Base-by-base conservation (phyloP, 495 filamentous ascomycete species). In the Aspergillus saccharolyticus region DNA sequence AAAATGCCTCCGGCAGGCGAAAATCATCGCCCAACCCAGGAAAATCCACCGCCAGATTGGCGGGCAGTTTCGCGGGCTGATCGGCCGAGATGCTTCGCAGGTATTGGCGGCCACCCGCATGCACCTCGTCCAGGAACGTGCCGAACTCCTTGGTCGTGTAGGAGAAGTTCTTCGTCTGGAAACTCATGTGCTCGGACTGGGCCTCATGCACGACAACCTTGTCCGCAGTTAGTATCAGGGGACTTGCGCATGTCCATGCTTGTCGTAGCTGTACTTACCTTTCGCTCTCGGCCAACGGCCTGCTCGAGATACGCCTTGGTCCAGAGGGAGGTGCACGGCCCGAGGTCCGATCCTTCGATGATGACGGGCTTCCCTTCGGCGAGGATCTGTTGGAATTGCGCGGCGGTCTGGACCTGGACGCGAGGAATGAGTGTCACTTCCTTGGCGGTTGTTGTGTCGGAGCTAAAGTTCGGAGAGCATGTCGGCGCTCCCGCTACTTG, bases 121-220 rank as follows among this genome's bases (percentile, higher is more conserved):
- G 62, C 25, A 89, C 79, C 42, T 83, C 78, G 30, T 84, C 69
- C 21, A 91, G 71, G 64, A 96, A 91, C 1, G 83, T 78, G 0
- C 77, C 79, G 53, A 96, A 90, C 8, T 70, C 57, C 57, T 85
- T 88, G 12, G 82, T 89, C 19, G 77, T 72, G 64, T 96, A 96
- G 19, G 70, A 67, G 67, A 96, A 96, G 70, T 96, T 96, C 72
- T 93, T 95, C 19, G 72, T 67, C 52, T 84, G 84, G 63, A 96
- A 96, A 58, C 87, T 85, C 89, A 96, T 90, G 16, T 78, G 76
- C 39, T 80, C 74, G 30, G 74, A 80, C 44, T 75, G 67, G 4
- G 86, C 81, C 44, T 85, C 78, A 63, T 96, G 90, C 14, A 91
- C 82, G 10, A 89, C 75, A 14, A 94, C 80, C 83, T 88, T 56